These are phyloP conservation scores for Ustilago xerochloae DNA, from an alignment of 1,284 basidiomycete genomes.

Conservation along the genomic window DNA sequence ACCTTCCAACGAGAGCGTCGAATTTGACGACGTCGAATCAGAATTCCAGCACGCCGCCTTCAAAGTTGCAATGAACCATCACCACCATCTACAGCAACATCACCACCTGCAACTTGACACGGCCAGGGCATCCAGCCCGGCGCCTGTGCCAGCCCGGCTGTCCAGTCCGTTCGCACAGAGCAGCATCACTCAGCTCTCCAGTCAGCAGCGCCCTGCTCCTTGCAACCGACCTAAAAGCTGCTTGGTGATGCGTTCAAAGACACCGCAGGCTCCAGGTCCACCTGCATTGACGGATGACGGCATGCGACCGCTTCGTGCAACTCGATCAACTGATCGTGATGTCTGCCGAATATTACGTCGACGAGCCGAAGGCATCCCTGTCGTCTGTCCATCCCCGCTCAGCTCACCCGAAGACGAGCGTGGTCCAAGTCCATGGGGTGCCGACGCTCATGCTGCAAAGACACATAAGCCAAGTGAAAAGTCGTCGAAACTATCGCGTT, in stretches of 20 bases:
- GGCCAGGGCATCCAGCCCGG: not conserved
- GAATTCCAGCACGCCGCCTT: constrained; percentile 33
- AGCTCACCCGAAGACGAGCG: constrained; percentile 21
- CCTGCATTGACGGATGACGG: constrained; percentile 17
- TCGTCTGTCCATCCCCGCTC: constrained; percentile 27
- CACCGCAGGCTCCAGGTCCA: constrained; percentile 32
- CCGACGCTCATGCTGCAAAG: not conserved
- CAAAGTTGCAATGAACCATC: constrained; percentile 8
- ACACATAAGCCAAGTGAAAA: constrained; percentile 6
- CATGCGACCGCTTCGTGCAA: constrained; percentile 17
- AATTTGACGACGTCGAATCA: constrained; percentile 30
- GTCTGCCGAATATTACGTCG: constrained; percentile 10
- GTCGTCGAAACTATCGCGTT: constrained; percentile 17
- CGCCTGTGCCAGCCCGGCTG: not conserved
- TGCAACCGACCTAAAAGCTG: constrained; percentile 26
- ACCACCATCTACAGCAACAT: not conserved
- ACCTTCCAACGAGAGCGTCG: constrained; percentile 23
- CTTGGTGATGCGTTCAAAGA: constrained; percentile 28
- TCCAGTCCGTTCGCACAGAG: constrained; percentile 6
- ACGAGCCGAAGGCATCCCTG: constrained; percentile 33
- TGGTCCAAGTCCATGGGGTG: not conserved
- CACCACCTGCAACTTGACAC: not conserved
- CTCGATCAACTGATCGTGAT: constrained; percentile 23
- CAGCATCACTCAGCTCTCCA: constrained; percentile 11
- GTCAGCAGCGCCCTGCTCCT: not conserved